Conservation (phyloP, 768 basidiomycete genomes). For the Goffeauzyma gilvescens region DNA sequence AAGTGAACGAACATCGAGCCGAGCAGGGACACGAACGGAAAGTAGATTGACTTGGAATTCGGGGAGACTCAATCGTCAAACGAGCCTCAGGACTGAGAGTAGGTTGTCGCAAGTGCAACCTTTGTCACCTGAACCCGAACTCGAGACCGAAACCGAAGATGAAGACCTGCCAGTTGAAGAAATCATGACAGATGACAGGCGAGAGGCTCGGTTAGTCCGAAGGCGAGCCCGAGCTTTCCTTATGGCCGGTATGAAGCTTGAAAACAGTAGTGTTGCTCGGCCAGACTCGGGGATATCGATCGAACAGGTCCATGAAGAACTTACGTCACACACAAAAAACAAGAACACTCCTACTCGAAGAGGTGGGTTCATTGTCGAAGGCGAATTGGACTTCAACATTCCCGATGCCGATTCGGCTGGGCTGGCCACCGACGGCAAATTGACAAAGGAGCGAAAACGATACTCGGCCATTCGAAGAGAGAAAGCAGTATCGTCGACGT, state of each 20-base stretch:
- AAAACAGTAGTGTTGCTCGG: constrained; percentile 1
- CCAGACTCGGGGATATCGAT: not conserved
- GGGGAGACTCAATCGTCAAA: too few species aligned
- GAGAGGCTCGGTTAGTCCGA: not conserved
- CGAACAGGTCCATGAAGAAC: constrained; percentile 1
- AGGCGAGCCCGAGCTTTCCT: constrained; percentile 10
- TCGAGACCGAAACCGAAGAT: not conserved
- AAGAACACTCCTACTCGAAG: constrained; percentile 2
- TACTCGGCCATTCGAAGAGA: constrained; percentile 8
- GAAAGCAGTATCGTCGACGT: not conserved
- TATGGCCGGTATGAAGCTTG: constrained; percentile 11
- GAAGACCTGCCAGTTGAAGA: constrained; percentile 2
- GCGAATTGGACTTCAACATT: not conserved
- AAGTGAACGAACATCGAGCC: too few species aligned
- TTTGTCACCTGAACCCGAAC: not conserved
- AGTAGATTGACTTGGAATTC: too few species aligned
- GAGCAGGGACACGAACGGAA: too few species aligned
- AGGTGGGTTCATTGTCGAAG: constrained; percentile 3
- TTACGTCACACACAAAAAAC: not conserved
- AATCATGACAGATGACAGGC: not conserved
- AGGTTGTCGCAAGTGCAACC: not conserved
- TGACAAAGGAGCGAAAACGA: constrained; percentile 9
- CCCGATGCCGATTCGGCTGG: not conserved
- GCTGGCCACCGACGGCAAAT: not conserved
- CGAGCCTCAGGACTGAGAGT: not conserved